Base-by-base conservation (phyloP, 306 rosid genomes). In the Prunus dulcis region DNA sequence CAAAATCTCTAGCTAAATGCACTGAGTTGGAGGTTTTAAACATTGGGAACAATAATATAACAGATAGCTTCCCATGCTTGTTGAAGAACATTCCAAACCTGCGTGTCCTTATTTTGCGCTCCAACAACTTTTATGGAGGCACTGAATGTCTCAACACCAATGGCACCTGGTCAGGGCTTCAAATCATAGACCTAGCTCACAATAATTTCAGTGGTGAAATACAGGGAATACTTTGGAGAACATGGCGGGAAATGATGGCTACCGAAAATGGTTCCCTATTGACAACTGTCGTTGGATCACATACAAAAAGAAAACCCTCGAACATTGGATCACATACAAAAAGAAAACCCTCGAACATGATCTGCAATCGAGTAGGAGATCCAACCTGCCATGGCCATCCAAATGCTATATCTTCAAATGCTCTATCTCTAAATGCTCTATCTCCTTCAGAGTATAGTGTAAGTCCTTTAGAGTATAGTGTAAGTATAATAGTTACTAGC, bases 31-130 rank as follows among this genome's bases (percentile, higher is more conserved):
- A 79, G 74, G 68, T 79, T 51, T 6, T 85, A n/a, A 46, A 82
- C 50, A 67, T 85, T 6, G 84, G 84, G 3, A 72, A 76, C 51
- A 82, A 85, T 64, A 4, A 2, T 18, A 19, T 85, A 4, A 0
- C 1, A 1, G 86, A 68, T 27, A 0, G 4, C 0, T 85, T 79
- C 27, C 88, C 86, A 0, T 72, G 69, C 56, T 47, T 34, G 38
- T 68, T 85, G 51, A 69, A 50, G 62, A 50, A 5, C 18, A 79
- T 79, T 4, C 63, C 86, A 75, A 15, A n/a, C 6, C 38, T 85
- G 80, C 62, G 73, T 38, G 43, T 38, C 43, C 43, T 38, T 1
- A 1, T 38, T 38, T 38, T 38, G 43, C 43, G 9, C 9, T 78
- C 72, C 4, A 84, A 81, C 13, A 1, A 62, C 0, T 82, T 85